Base-by-base conservation (phyloP, 176 grass and related monocot genomes). In the Metroxylon sagu region DNA sequence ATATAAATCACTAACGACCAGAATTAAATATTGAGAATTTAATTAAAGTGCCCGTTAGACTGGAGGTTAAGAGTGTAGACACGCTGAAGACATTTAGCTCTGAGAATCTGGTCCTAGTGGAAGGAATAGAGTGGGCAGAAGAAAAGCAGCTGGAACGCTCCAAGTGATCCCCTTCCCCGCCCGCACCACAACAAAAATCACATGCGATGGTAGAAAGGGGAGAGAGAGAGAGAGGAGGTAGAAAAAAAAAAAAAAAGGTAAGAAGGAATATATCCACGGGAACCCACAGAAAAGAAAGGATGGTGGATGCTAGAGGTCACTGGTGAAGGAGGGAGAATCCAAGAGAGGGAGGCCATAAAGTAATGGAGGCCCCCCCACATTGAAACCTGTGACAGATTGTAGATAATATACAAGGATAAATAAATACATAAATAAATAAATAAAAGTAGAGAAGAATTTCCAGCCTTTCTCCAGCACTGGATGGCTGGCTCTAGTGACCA, bases 111-210 rank as follows among this genome's bases (percentile, higher is more conserved):
- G 35, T 23, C 35, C 3, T 48, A 48, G 53, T 30, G 26, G 35
- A 35, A 69, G n/a, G 19, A 76, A 67, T 50, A 60, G 23, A 65
- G 53, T 8, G 26, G 25, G 52, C 54, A 66, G 35, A 60, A 60
- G 26, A 16, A 60, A 60, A 60, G 57, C 27, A 30, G 15, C 1
- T 60, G 27, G 16, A 35, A 23, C 16, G 26, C 17, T 23, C 0
- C 21, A 23, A 17, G 31, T 52, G 26, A 52, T 61, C 29, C 23
- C 53, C 56, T 17, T 2, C 26, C 61, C 56, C 69, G 56, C 19
- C 26, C 57, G 31, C 59, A 53, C 39, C 74, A 48, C 69, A 77
- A 77, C 65, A 77, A 77, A 74, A 75, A 62, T 21, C 53, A 61
- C 53, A 39, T 48, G 70, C 62, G 31, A 50, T 61, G 59, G 29